These are phyloP conservation scores for Senecio squalidus DNA, from an alignment of 140 eudicot species.

Conservation along the genomic window DNA sequence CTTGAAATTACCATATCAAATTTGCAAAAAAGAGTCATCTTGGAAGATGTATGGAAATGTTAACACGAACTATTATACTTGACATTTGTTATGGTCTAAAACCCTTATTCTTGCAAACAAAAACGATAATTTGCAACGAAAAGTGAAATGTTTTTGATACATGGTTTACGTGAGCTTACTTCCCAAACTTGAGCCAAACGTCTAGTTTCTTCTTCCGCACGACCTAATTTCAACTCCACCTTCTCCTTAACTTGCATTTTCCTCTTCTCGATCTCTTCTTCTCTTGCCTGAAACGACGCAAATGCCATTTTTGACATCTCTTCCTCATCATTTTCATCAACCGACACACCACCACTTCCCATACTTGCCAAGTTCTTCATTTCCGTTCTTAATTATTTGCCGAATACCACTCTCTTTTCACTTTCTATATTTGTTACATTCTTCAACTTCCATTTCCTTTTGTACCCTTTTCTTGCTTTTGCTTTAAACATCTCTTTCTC, in stretches of 20 bases:
- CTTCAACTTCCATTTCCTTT: constrained; percentile 6
- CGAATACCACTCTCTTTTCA: too few relatives aligned
- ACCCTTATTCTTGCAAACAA: neutral
- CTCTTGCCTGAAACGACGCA: constrained; percentile 60
- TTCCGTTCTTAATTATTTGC: too few relatives aligned
- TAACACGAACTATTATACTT: too few relatives aligned
- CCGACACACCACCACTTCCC: constrained; percentile 40
- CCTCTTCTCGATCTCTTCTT: constrained; percentile 67
- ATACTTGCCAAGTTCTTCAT: constrained; percentile 47
- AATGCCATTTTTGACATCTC: constrained; percentile 44
- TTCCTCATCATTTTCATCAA: constrained; percentile 52
- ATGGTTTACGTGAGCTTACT: constrained; percentile 30
- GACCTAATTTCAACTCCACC: constrained; percentile 54
- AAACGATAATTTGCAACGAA: neutral
- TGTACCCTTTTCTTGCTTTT: constrained; percentile 32
- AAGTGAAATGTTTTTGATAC: neutral
- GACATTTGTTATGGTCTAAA: neutral
- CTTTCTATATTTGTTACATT: too few relatives aligned
- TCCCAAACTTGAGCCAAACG: constrained; percentile 75
- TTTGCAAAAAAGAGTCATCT: neutral
- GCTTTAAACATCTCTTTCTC: constrained; percentile 32
- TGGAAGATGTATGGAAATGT: neutral
- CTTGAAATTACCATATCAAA: too few relatives aligned
- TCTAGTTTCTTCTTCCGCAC: constrained; percentile 58
- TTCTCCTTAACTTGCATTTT: constrained; percentile 44